Evolutionary conservation across 2,329 filamentous ascomycete species (phyloP).

Genomic region (Xylariales sp.): DNA sequence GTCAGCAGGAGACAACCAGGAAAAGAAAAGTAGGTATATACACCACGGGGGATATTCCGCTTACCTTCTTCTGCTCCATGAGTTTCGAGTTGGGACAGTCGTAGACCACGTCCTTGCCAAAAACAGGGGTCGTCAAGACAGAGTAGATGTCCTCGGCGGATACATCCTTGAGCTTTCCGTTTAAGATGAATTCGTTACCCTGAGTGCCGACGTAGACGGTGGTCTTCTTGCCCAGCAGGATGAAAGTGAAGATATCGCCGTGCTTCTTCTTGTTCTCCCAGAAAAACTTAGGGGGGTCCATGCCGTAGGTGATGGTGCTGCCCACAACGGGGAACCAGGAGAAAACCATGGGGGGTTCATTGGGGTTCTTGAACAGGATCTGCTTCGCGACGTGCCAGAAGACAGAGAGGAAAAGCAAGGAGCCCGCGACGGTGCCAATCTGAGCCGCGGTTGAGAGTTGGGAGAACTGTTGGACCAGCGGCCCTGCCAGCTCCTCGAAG

Average conservation of each 20-base stretch:
- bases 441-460: constrained; percentile 44
- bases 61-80: constrained; percentile 94
- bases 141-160: constrained; percentile 89
- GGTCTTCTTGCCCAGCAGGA: constrained; percentile 83
- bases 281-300: constrained; percentile 90
- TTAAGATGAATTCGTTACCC: constrained; percentile 88
- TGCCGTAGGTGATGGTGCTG: constrained; percentile 90
- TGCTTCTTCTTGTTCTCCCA: constrained; percentile 72
- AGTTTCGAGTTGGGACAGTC: constrained; percentile 88
- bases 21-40: too few relatives aligned
- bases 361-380: constrained; percentile 74
- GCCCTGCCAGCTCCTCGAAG: constrained; percentile 47
- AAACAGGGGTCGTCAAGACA: constrained; percentile 67
- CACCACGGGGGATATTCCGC: too few relatives aligned
- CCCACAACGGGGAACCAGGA: constrained; percentile 81
- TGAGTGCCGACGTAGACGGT: constrained; percentile 78
- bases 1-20: too few relatives aligned
- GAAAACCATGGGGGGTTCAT: constrained; percentile 77
- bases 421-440: constrained; percentile 37
- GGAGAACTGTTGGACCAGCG: constrained; percentile 44
- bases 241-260: constrained; percentile 85
- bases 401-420: constrained; percentile 52
- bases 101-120: constrained; percentile 83
- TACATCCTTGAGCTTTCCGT: constrained; percentile 85
- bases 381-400: constrained; percentile 77